These are phyloP conservation scores for Colletotrichum salicis DNA, from an alignment of 2,329 filamentous ascomycete genomes.

Conservation along the genomic window DNA sequence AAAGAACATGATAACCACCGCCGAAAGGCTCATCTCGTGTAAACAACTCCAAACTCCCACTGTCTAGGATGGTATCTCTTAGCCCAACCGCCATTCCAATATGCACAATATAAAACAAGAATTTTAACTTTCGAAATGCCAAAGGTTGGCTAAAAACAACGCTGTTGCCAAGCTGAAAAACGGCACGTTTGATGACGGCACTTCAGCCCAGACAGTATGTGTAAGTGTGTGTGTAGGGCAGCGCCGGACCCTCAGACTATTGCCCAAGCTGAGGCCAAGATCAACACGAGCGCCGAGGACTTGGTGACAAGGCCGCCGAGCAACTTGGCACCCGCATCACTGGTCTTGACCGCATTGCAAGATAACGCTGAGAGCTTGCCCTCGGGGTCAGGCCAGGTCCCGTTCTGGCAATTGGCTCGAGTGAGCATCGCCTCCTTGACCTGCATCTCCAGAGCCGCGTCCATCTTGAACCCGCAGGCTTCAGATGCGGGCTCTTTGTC, in stretches of 20 bases:
- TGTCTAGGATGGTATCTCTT: not conserved
- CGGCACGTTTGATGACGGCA: not conserved
- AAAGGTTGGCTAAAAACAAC: not conserved
- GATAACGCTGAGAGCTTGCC: not conserved
- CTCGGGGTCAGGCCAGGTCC: conserved; percentile 6
- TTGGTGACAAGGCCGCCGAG: not conserved
- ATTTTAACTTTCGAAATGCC: not conserved
- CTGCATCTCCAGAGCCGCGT: not conserved
- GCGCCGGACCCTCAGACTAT: not conserved
- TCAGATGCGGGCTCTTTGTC: not conserved
- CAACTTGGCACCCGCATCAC: not conserved
- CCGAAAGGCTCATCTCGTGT: not conserved
- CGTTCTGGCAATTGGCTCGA: not conserved
- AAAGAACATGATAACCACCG: too few relatives aligned
- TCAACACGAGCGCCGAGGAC: conserved; percentile 13
- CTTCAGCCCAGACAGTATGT: not conserved
- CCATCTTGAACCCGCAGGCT: conserved; percentile 4
- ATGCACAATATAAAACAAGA: not conserved
- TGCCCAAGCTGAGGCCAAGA: conserved; percentile 11
- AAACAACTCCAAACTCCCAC: not conserved
- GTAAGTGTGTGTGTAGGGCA: not conserved
- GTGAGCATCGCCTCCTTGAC: conserved; percentile 3
- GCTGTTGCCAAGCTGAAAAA: not conserved
- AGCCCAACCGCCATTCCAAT: not conserved
- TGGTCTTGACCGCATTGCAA: not conserved